These are phyloP conservation scores for Fusarium sp. DNA, from an alignment of 2,329 filamentous ascomycete genomes.

Conservation along the genomic window DNA sequence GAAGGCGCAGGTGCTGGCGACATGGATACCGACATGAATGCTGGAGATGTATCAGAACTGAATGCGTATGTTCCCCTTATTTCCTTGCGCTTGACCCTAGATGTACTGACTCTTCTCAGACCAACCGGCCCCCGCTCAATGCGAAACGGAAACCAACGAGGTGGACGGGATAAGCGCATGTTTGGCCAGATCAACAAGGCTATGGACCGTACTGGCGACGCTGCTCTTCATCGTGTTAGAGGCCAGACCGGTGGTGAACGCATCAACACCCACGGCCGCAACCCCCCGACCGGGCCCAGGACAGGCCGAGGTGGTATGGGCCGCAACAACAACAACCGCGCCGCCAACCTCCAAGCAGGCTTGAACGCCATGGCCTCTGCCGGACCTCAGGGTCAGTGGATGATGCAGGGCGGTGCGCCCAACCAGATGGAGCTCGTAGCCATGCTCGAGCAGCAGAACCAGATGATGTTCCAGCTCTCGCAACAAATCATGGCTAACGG, in stretches of 20 bases:
- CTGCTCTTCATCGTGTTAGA: constrained; percentile 81
- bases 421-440: constrained; percentile 68
- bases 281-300: constrained; percentile 75
- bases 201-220: constrained; percentile 79
- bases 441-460: constrained; percentile 87
- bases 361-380: constrained; percentile 55
- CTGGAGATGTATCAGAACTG: constrained; percentile 58
- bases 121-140: constrained; percentile 95
- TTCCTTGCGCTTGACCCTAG: too few relatives aligned
- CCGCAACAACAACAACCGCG: constrained; percentile 60
- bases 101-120: constrained; percentile 62
- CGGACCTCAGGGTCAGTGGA: constrained; percentile 53
- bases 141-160: constrained; percentile 70
- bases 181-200: constrained; percentile 84
- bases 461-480: constrained; percentile 81
- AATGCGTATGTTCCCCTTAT: constrained; percentile 62
- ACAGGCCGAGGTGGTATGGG: constrained; percentile 59
- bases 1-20: constrained; percentile 51
- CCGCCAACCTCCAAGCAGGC: constrained; percentile 59
- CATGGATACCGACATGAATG: constrained; percentile 77
- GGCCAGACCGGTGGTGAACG: constrained; percentile 75
- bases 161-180: constrained; percentile 78
- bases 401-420: constrained; percentile 56
- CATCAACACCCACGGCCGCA: constrained; percentile 79
- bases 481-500: constrained; percentile 66